Base-by-base conservation (phyloP, 768 basidiomycete species). In the Cystofilobasidium capitatum region DNA sequence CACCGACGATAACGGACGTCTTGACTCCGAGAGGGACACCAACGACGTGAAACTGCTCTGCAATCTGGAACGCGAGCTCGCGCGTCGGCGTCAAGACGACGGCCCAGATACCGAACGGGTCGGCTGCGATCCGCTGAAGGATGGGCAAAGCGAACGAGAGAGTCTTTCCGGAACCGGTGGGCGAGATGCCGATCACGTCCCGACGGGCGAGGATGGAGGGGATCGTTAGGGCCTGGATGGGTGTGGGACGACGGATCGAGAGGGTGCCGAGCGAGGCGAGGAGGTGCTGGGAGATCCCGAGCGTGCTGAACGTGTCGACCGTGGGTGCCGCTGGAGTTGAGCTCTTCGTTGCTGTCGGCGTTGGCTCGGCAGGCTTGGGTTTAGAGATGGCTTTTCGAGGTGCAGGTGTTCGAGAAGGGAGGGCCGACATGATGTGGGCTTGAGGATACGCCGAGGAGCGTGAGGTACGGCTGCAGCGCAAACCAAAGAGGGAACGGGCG, bases 121-220 rank as follows among this genome's bases (percentile, higher is more conserved):
- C 94, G 7, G 81, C 79, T 0, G 88, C 85, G 37, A 99, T 81
- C 72, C 84, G 84, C 76, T 99, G 91, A 9, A 98, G 80, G 65
- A 98, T 97, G 6, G 96, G 96, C 7, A 97, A 78, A 0, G 94
- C 96, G 72, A 99, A 99, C 0, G 96, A 93, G 67, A 99, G 85
- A 0, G 96, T 99, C 79, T 99, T 99, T 73, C 94, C 94, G 1
- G 90, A 92, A 62, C 96, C 96, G 0, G 96, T 99, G 79, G 97
- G 93, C 0, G 96, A 92, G 71, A 94, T 92, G 13, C 96, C 96
- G 67, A 99, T 90, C 76, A 93, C 97, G 77, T 99, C 94, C 74
- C 87, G 83, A 44, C 89, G 89, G 79, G 82, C 78, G 33, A 99
- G 80, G 62, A 98, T 83, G 6, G 86, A 85, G 2, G 89, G 89